Evolutionary conservation across 2,329 filamentous ascomycete genomes (phyloP), one percentile per base, ranked within the genome.

Genomic region (Fusarium robinianum): DNA sequence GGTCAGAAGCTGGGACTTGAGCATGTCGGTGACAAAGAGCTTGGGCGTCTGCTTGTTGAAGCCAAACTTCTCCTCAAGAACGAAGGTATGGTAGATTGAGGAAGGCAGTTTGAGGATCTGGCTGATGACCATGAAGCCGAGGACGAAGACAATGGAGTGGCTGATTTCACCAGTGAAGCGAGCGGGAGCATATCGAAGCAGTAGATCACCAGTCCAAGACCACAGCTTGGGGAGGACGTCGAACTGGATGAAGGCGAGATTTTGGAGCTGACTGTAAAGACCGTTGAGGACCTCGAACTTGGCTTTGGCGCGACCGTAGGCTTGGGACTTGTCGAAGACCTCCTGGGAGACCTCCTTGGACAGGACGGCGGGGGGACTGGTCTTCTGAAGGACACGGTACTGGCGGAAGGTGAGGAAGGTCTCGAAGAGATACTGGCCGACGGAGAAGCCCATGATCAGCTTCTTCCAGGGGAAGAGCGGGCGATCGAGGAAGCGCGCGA

Each of bases 41-140:
- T 84, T 84, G 41, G 90, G 75, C 0, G 94, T 97, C 77, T 96
- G 90, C 76, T 99, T 99, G 73, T 99, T 99, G 81, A 99, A 99
- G 35, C 94, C 94, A 62, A 95, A 99, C 66, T 90, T 88, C 72
- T 96, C 91, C 71, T 99, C 94, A 42, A 99, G 77, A 33, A 97
- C 88, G 64, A 99, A 99, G 9, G 90, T 94, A 72, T 91, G 85
- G 76, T 97, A 99, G 69, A 96, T 84, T 41, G 84, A 87, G 48
- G 84, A 80, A 3, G 94, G 94, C 39, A 97, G 74, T 44, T 85
- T 87, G 53, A 96, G 72, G 41, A 88, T 56, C 63, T 92, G 89
- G 59, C 90, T 87, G 61, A 95, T 80, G 62, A 95, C 69, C 60
- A 90, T 86, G 70, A 96, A 95, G 44, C 82, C 77, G 64, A 97